A percentile compares a stretch with the other conserved stretches of the same genome.
Conservation (phyloP, 192 early-diverging fungal species). For the Rhizophagus sp. region DNA sequence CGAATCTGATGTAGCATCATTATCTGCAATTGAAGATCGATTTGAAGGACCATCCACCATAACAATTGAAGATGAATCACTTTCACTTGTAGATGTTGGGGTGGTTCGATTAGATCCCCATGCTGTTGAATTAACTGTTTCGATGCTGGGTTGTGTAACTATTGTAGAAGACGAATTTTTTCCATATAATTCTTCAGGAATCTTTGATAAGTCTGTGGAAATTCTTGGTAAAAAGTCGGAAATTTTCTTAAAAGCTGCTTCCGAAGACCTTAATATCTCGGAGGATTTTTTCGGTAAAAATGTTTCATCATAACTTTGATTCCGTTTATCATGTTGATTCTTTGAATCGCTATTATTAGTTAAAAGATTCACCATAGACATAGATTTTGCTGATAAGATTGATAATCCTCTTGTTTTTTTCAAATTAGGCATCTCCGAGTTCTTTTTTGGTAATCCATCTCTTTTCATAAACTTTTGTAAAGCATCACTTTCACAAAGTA, state of each 20-base stretch:
- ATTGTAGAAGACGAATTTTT: background rate
- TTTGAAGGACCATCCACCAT: background rate
- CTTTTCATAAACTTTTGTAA: constrained; percentile 28
- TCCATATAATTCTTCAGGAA: background rate
- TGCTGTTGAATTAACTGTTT: background rate
- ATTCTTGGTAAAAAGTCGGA: background rate
- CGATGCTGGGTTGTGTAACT: background rate
- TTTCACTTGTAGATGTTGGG: background rate
- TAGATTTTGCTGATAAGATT: constrained; percentile 19
- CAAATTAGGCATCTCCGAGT: background rate
- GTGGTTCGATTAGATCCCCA: constrained; percentile 2
- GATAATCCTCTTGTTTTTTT: constrained; percentile 8
- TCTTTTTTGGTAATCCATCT: constrained; percentile 12
- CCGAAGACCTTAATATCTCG: background rate
- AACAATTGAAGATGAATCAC: background rate
- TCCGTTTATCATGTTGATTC: background rate
- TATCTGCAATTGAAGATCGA: background rate
- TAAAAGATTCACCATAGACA: constrained; percentile 24
- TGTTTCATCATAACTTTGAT: background rate
- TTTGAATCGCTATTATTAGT: no score
- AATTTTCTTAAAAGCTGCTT: background rate
- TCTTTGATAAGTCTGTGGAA: background rate
- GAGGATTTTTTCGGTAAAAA: background rate
- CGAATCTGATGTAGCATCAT: background rate
- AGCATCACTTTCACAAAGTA: constrained; percentile 10